Conservation (phyloP, 169 alveolate genomes). For the Cryptosporidium muris region DNA sequence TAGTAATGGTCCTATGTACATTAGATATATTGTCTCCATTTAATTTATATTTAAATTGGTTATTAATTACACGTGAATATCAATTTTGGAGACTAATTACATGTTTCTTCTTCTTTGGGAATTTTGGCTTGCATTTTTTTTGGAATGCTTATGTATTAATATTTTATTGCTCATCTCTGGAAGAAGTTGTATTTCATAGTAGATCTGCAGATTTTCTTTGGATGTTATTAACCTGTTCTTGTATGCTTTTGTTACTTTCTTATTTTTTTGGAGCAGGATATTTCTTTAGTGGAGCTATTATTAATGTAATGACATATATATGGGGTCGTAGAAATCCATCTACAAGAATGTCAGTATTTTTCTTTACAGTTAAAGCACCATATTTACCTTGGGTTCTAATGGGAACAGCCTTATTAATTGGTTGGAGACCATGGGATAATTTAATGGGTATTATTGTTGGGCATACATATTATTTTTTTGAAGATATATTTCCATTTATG, state of each 20-base stretch:
- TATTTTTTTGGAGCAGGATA: constrained; percentile 81
- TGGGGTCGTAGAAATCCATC: constrained; percentile 91
- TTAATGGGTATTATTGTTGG: constrained; percentile 89
- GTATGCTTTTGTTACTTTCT: constrained; percentile 74
- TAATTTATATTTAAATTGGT: constrained; percentile 84
- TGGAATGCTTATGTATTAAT: constrained; percentile 90
- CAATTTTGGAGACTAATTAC: constrained; percentile 90
- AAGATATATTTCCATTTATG: constrained; percentile 89
- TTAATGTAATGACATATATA: constrained; percentile 89
- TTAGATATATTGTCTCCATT: constrained; percentile 84
- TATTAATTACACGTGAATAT: constrained; percentile 77
- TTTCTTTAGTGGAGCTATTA: constrained; percentile 90
- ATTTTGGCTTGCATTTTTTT: constrained; percentile 88
- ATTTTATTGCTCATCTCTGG: constrained; percentile 77
- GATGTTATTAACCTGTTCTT: constrained; percentile 82
- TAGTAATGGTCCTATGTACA: constrained; percentile 83
- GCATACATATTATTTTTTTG: constrained; percentile 89
- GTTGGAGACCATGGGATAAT: constrained; percentile 86
- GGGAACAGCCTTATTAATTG: constrained; percentile 82
- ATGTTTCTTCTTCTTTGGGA: constrained; percentile 90
- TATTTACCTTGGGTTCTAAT: constrained; percentile 89
- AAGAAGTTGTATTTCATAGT: constrained; percentile 75
- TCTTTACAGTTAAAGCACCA: constrained; percentile 89
- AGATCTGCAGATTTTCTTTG: constrained; percentile 87
- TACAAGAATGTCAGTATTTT: constrained; percentile 84